Conservation (phyloP, 2,329 filamentous ascomycete species). For the Cercospora canescens region DNA sequence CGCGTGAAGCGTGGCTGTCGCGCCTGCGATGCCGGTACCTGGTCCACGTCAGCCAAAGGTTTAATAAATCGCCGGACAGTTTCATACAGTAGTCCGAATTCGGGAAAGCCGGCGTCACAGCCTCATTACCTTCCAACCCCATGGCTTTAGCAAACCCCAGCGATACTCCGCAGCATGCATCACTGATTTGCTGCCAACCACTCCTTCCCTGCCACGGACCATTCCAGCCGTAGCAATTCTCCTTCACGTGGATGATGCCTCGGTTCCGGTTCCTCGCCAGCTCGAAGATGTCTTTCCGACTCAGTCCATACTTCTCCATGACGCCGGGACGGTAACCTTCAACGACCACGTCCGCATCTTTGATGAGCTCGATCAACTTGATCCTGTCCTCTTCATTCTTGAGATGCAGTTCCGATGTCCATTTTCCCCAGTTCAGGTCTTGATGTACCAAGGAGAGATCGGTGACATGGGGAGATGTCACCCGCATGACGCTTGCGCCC, state of each 20-base stretch:
- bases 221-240: slow-evolving; percentile 57
- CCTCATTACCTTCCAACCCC: slow-evolving; percentile 18
- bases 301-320: slow-evolving; percentile 51
- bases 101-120: slow-evolving; percentile 29
- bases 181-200: slow-evolving; percentile 57
- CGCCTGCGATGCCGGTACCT: slow-evolving; percentile 28
- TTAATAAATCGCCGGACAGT: neutral
- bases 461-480: slow-evolving; percentile 67
- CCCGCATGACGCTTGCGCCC: slow-evolving; percentile 71
- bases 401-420: slow-evolving; percentile 49
- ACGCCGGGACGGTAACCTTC: slow-evolving; percentile 52
- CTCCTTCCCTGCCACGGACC: slow-evolving; percentile 49
- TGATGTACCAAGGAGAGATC: slow-evolving; percentile 50
- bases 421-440: slow-evolving; percentile 55
- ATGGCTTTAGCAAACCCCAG: slow-evolving; percentile 19
- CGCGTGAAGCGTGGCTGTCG: slow-evolving; percentile 25
- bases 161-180: slow-evolving; percentile 36
- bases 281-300: slow-evolving; percentile 43
- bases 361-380: slow-evolving; percentile 44
- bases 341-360: slow-evolving; percentile 53
- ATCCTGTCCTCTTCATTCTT: slow-evolving; percentile 40
- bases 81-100: slow-evolving; percentile 28
- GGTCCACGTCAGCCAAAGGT: neutral
- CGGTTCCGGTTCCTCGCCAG: slow-evolving; percentile 42
- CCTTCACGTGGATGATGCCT: slow-evolving; percentile 50